Evolutionary conservation across 352 stramenopile species (phyloP), one percentile per base, ranked within the genome.

Genomic region (Plasmopara halstedii): DNA sequence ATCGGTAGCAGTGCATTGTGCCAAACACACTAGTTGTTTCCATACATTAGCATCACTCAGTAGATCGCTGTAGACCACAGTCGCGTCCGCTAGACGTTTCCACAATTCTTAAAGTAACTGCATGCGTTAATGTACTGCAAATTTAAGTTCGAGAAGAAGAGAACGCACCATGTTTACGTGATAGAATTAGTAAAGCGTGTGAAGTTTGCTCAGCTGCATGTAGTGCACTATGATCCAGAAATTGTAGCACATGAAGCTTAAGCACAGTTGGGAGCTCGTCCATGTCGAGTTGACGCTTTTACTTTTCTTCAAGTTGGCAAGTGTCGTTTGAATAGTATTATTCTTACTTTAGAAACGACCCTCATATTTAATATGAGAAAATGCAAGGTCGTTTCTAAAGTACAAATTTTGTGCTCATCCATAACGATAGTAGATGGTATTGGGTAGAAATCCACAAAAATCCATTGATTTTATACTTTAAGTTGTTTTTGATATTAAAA

Each of bases 21-120:
- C 54, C 17, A 85, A 15, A 58, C 73, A 85, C 39, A 58, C 45
- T 45, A 72, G 62, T 29, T 64, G 58, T 53, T 85, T 85, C 73
- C 70, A 82, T 39, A 55, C 31, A 29, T 54, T 29, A 5, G 25
- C 25, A n/a, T 26, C 37, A n/a, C 31, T 18, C 38, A 67, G 19
- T 5, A 15, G 19, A 6, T 57, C 38, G 40, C 61, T 67, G 20
- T 66, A 67, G 10, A 62, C 58, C 31, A 82, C 27, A 17, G 44
- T 17, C 1, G 42, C 25, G 26, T 29, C 22, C 8, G 46, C 59
- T 1, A 80, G 31, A 2, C 45, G 15, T 35, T 53, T 59, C 73
- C 73, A 85, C 5, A 85, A 32, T 42, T 76, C 73, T 85, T 19
- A 0, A 44, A 52, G 23, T 26, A 59, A 9, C 33, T 25, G 15